Evolutionary conservation across 768 basidiomycete genomes (phyloP), one percentile per base, ranked within the genome.

Genomic region (Lactifluus piperatus): DNA sequence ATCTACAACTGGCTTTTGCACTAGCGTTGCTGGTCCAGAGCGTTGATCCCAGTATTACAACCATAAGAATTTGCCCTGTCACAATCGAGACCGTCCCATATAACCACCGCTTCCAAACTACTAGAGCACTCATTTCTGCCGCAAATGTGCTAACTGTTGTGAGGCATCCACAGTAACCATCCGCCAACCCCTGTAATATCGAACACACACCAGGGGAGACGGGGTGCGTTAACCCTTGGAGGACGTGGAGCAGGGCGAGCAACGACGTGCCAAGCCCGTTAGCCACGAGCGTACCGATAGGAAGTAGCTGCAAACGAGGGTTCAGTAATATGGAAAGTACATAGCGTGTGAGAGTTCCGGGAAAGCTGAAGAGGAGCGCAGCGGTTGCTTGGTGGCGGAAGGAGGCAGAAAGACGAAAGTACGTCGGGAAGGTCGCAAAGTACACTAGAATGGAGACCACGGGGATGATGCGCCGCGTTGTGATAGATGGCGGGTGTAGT

Each of bases 101-200:
- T 46, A 82, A 67, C 74, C 79, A 82, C 29, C 84, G 82, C 67
- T 79, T 82, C 70, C 80, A 69, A 32, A 75, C 69, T 44, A 74
- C 71, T 60, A 94, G 73, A 43, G 80, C 79, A 34, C 76, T 72
- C 22, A 90, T 69, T 69, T 99, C 97, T 9, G 85, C 85, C 1
- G 84, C 87, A 68, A 98, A 95, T 18, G 94, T 98, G 70, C 89
- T 92, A 65, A 99, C 80, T 1, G 97, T 99, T 1, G 88, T 94
- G 65, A 98, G 76, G 73, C 92, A 94, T 11, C 94, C 97, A 69
- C 94, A 97, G 68, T 92, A 97, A 7, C 97, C 97, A 69, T 97
- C 92, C 24, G 77, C 76, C 37, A 98, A 72, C 1, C 92, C 94
- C 68, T 90, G 86, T 43, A 97, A 71, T 20, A 91, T 75, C 26